A percentile compares a stretch with the other conserved stretches of the same genome.
Conservation (phyloP, 176 grass and related monocot species). For the Aegilops sharonensis region DNA sequence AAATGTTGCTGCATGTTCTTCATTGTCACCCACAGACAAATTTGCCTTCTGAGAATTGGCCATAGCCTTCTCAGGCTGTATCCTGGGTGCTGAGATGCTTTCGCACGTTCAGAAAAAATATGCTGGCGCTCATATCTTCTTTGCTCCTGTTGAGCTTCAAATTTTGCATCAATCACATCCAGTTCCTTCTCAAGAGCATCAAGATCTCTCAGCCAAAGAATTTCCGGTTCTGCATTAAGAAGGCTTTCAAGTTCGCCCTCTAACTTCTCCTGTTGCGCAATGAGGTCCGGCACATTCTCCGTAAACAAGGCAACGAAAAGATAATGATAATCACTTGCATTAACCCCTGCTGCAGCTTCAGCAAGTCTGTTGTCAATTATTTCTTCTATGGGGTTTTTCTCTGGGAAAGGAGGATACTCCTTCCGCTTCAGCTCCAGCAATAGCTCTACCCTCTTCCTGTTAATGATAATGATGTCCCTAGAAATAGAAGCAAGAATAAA, state of each 20-base stretch:
- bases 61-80: conserved; percentile 41
- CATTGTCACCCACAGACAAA: conserved; percentile 38
- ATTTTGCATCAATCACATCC: conserved; percentile 50
- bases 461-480: conserved; percentile 58
- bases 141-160: neutral
- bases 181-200: conserved; percentile 71
- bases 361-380: conserved; percentile 40
- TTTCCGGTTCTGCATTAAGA: conserved; percentile 32
- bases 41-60: neutral
- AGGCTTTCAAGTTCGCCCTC: conserved; percentile 48
- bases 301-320: conserved; percentile 64
- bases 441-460: conserved; percentile 74
- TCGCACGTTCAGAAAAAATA: neutral
- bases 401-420: conserved; percentile 61
- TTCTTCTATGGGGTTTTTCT: conserved; percentile 51
- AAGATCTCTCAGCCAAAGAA: conserved; percentile 78
- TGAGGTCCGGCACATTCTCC: conserved; percentile 62
- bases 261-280: conserved; percentile 44
- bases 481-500: conserved; percentile 67
- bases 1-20: neutral
- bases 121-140: neutral
- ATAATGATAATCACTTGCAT: conserved; percentile 73
- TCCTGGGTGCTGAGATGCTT: conserved; percentile 12
- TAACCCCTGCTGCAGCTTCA: conserved; percentile 28
- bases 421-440: conserved; percentile 60